Conservation (phyloP, 306 rosid genomes). For the Astragalus membranaceus region DNA sequence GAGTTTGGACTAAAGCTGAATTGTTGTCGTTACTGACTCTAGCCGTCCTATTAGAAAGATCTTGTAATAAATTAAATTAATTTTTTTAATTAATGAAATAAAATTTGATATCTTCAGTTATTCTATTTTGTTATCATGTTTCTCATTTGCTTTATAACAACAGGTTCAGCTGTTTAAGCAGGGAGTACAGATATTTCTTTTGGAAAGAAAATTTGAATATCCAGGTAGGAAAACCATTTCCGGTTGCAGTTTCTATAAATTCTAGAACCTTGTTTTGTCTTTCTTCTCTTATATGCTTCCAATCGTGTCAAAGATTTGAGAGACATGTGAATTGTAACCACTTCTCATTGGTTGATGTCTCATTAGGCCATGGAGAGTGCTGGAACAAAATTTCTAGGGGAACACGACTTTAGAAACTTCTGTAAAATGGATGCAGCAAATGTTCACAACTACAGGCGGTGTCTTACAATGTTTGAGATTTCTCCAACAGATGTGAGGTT, state of each 20-base stretch:
- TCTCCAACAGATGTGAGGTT: conserved; percentile 81
- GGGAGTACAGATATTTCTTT: conserved; percentile 84
- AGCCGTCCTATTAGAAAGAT: neutral
- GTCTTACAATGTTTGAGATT: conserved; percentile 45
- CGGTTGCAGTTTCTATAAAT: neutral
- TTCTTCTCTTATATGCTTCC: conserved; percentile 12
- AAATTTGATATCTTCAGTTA: conserved; percentile 15
- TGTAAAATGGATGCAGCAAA: conserved; percentile 95
- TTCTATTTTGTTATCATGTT: conserved; percentile 8
- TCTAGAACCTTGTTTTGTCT: conserved; percentile 5
- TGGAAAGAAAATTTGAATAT: conserved; percentile 72
- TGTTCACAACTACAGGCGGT: conserved; percentile 82
- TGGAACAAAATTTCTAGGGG: conserved; percentile 65
- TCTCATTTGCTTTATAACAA: conserved; percentile 23
- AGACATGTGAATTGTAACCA: conserved; percentile 3
- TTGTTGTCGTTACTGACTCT: neutral
- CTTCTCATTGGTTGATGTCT: conserved; percentile 22
- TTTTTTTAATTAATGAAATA: neutral
- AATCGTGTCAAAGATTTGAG: conserved; percentile 1
- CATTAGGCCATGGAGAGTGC: conserved; percentile 79
- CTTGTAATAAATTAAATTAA: neutral
- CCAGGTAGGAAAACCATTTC: conserved; percentile 35
- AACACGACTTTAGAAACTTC: conserved; percentile 91
- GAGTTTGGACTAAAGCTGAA: conserved; percentile 4
- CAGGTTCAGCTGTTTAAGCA: conserved; percentile 93